Evolutionary conservation across 2,329 filamentous ascomycete genomes (phyloP), one percentile per base, ranked within the genome.

Genomic region (Aspergillus pseudonomiae): DNA sequence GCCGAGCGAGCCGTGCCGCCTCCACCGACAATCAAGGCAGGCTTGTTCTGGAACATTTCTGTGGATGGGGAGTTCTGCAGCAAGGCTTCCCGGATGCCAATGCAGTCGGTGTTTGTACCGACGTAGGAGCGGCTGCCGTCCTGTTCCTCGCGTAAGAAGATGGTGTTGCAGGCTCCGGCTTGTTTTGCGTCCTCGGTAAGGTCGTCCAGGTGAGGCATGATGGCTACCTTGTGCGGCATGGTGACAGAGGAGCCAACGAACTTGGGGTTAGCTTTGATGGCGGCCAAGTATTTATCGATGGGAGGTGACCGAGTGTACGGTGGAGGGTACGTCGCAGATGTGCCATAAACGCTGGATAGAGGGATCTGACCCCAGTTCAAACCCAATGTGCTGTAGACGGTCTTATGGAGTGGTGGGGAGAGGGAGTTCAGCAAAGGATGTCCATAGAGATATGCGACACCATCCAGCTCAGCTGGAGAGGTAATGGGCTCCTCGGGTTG

Each of bases 201-300:
- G 60, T 89, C 86, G 72, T 94, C 91, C 10, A 94, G 84, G 69
- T 92, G 83, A 0, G 86, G 83, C 64, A 94, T 86, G 73, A 94
- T 92, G 70, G 87, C 83, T 30, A 94, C 86, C 77, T 95, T 94
- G 82, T 92, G 89, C 0, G 92, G 92, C 91, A 94, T 95, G 24
- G 91, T 94, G 43, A 94, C 88, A 4, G 89, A 88, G 26, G 89
- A 87, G 60, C 89, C 89, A 86, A 80, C 74, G 60, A 79, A 79
- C 61, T 79, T 79, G 45, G 75, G 73, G 62, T 80, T 77, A 46
- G 71, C 63, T 45, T 73, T 73, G 67, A 79, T 75, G 28, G 74
- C 73, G 45, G 67, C 67, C 6, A 80, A 65, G 65, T 76, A 79
- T 34, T 68, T 74, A 24, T 71, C 63, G 53, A 81, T 76, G 3